phyloP scores from a whole-genome alignment of 2,329 filamentous ascomycete genomes.

The Microcyclospora pomicola region DNA sequence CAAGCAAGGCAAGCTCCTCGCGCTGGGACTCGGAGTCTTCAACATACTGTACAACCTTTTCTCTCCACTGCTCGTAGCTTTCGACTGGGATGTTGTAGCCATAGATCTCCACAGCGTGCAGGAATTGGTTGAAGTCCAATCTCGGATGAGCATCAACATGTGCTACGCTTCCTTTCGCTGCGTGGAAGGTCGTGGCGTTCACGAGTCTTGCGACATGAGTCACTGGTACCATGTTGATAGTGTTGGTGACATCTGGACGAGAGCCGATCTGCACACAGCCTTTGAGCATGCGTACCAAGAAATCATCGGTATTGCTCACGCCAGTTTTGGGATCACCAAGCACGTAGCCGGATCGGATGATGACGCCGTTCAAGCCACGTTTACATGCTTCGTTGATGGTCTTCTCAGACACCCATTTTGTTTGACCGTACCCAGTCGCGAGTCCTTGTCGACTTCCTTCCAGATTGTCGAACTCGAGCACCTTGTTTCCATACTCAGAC shows the following conservation, averaged over 20 bases:
- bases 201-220: slow-evolving; percentile 72
- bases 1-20: slow-evolving; percentile 59
- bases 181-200: slow-evolving; percentile 55
- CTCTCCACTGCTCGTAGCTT: slow-evolving; percentile 55
- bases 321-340: slow-evolving; percentile 59
- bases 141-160: slow-evolving; percentile 72
- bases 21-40: slow-evolving; percentile 42
- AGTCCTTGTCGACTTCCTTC: slow-evolving; percentile 62
- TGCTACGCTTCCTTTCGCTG: slow-evolving; percentile 38
- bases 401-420: slow-evolving; percentile 68
- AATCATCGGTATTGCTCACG: slow-evolving; percentile 72
- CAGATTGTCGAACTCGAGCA: slow-evolving; percentile 66
- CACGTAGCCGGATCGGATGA: slow-evolving; percentile 77
- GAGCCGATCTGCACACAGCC: slow-evolving; percentile 67
- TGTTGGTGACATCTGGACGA: slow-evolving; percentile 68
- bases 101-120: slow-evolving; percentile 55
- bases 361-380: slow-evolving; percentile 59
- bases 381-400: slow-evolving; percentile 66
- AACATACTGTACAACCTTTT: slow-evolving; percentile 54
- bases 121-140: slow-evolving; percentile 62
- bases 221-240: slow-evolving; percentile 80
- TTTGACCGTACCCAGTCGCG: slow-evolving; percentile 78
- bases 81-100: slow-evolving; percentile 58
- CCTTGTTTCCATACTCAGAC: slow-evolving; percentile 53
- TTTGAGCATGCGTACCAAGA: slow-evolving; percentile 74